Evolutionary conservation across 1,284 basidiomycete species (phyloP), one percentile per base, ranked within the genome.

Genomic region (Grifola frondosa): DNA sequence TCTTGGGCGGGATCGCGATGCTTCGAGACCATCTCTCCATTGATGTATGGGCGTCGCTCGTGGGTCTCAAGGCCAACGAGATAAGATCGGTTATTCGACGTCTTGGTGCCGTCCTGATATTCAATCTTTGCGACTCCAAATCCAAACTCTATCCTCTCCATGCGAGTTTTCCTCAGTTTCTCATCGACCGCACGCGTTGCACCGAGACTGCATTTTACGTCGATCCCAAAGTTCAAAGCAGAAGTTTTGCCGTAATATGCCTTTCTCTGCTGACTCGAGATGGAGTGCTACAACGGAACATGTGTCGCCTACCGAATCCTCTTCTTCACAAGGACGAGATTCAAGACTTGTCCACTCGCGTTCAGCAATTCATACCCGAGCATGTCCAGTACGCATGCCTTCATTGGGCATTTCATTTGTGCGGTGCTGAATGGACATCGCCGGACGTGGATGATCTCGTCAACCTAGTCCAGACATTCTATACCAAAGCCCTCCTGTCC

Each of bases 101-200:
- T 3, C 49, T 51, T 10, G 38, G 45, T 22, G 37, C 42, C 20
- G 31, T 42, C 20, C 13, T 51, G 7, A 6, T 40, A 8, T 22
- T 30, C 26, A 30, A 38, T 26, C 25, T 21, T 1, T 20, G 45
- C 22, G 37, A 51, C 23, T 12, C 15, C 15, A 30, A 42, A 19
- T 34, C 17, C 4, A 15, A 21, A 16, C 33, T 48, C 32, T 38
- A 42, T 17, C 38, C 42, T 8, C 13, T 39, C 9, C 45, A 47
- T 21, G 45, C 34, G 20, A 44, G 46, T 23, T 45, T 51, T 32
- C 26, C 32, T 22, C 49, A 37, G 28, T 51, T 51, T 24, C 40
- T 51, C 22, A 16, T 47, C 37, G 34, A 30, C 35, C 30, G 24
- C 26, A 7, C 17, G 12, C 33, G 39, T 5, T 48, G 46, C 39